phyloP scores from a whole-genome alignment of 2,329 filamentous ascomycete species.

The Zymoseptoria pseudotritici region DNA sequence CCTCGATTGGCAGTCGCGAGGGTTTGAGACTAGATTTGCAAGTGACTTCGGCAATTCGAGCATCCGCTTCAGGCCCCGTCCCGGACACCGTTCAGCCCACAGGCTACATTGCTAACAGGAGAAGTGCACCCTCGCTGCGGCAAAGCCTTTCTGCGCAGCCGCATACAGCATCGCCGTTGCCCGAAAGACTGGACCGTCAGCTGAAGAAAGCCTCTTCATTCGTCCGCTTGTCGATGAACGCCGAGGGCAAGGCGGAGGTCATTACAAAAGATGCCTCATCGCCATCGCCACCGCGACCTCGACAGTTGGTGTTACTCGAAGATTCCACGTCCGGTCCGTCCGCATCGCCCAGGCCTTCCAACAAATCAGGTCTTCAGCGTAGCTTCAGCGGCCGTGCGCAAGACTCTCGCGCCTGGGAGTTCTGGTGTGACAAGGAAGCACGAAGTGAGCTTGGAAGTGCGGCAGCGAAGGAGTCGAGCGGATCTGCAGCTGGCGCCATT shows the following conservation, averaged over 20 bases:
- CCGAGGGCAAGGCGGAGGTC: slow-evolving; percentile 86
- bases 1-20: neutral
- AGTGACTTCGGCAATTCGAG: neutral
- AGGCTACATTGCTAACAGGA: slow-evolving; percentile 40
- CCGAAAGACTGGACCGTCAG: slow-evolving; percentile 4
- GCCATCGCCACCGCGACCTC: slow-evolving; percentile 54
- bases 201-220: slow-evolving; percentile 39
- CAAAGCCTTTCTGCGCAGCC: slow-evolving; percentile 6
- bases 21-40: neutral
- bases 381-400: slow-evolving; percentile 63
- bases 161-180: neutral
- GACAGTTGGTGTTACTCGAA: slow-evolving; percentile 24
- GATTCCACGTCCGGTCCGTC: slow-evolving; percentile 30
- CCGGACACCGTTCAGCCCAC: neutral
- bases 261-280: slow-evolving; percentile 61
- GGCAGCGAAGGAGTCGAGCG: slow-evolving; percentile 70
- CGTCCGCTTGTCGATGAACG: slow-evolving; percentile 71
- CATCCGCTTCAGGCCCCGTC: neutral
- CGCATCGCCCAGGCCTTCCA: neutral
- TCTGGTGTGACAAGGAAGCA: slow-evolving; percentile 73
- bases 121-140: slow-evolving; percentile 35
- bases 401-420: slow-evolving; percentile 85
- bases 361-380: slow-evolving; percentile 33
- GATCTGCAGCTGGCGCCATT: slow-evolving; percentile 74
- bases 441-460: slow-evolving; percentile 74